These are phyloP conservation scores for Eucalyptus erythrocorys DNA, from an alignment of 345 rosid genomes.

Conservation along the genomic window DNA sequence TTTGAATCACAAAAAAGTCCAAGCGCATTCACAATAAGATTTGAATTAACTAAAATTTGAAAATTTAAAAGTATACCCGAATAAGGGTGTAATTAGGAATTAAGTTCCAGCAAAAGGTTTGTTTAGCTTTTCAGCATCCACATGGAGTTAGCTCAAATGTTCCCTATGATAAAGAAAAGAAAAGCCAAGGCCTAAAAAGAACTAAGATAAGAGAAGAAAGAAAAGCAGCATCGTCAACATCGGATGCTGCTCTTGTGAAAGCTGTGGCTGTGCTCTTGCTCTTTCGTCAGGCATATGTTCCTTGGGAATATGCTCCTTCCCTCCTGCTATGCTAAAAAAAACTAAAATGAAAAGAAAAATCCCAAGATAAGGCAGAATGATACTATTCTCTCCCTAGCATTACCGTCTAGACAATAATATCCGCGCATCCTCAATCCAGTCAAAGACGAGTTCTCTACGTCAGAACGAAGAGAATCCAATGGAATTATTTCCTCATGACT, in stretches of 20 bases:
- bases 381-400: background rate
- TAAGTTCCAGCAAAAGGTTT: background rate
- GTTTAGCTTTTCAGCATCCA: background rate
- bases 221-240: background rate
- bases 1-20: background rate
- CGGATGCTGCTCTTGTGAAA: background rate
- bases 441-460: background rate
- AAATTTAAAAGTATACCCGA: background rate
- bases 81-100: background rate
- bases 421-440: background rate
- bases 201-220: background rate
- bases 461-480: background rate
- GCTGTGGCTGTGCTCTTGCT: background rate
- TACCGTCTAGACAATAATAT: background rate
- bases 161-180: background rate
- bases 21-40: background rate
- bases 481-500: background rate
- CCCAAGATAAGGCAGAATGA: background rate
- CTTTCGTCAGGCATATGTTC: background rate
- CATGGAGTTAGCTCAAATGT: background rate
- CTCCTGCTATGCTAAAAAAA: background rate
- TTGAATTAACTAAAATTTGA: background rate
- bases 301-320: background rate
- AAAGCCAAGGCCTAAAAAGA: background rate
- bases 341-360: background rate